A percentile compares a stretch with the other conserved stretches of the same genome.
Evolutionary conservation across 2,329 filamentous ascomycete species (phyloP).

Genomic region (Colletotrichum endophyticum): DNA sequence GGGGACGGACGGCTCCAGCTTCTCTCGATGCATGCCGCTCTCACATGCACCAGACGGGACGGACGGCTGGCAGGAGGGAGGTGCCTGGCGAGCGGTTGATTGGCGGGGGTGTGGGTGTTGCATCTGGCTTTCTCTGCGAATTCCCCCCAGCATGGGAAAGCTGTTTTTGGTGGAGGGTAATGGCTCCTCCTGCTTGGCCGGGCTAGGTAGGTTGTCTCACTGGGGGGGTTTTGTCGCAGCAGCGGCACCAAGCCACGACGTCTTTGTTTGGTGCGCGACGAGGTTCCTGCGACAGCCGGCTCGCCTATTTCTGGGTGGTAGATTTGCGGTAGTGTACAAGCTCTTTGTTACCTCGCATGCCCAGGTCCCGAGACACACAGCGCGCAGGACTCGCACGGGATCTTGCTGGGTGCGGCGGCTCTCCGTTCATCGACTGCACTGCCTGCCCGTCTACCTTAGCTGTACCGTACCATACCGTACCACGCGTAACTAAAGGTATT

Average conservation of each 20-base stretch:
- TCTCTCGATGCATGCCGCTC: not conserved
- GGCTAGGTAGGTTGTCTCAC: conserved; percentile 6
- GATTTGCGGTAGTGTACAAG: not conserved
- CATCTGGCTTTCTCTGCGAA: not conserved
- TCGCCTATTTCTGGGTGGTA: not conserved
- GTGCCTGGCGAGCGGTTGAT: not conserved
- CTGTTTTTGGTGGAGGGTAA: not conserved
- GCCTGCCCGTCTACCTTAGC: not conserved
- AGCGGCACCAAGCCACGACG: not conserved
- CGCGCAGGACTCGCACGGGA: not conserved
- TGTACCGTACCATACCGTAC: not conserved
- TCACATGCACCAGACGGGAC: conserved; percentile 6
- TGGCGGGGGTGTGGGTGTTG: not conserved
- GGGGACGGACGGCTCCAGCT: not conserved
- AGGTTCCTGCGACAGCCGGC: conserved; percentile 11
- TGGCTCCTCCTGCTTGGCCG: not conserved
- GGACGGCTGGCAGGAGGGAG: not conserved
- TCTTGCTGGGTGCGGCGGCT: conserved; percentile 13
- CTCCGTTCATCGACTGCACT: not conserved
- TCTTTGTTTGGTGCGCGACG: too few relatives aligned
- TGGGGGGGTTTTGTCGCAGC: not conserved
- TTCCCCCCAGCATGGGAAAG: not conserved
- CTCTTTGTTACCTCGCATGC: conserved; percentile 3
- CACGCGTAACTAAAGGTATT: not conserved
- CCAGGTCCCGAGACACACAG: conserved; percentile 10